A percentile compares a stretch with the other conserved stretches of the same genome.
Conservation (phyloP, 2,329 filamentous ascomycete genomes). For the Paracamarosporium sp. region DNA sequence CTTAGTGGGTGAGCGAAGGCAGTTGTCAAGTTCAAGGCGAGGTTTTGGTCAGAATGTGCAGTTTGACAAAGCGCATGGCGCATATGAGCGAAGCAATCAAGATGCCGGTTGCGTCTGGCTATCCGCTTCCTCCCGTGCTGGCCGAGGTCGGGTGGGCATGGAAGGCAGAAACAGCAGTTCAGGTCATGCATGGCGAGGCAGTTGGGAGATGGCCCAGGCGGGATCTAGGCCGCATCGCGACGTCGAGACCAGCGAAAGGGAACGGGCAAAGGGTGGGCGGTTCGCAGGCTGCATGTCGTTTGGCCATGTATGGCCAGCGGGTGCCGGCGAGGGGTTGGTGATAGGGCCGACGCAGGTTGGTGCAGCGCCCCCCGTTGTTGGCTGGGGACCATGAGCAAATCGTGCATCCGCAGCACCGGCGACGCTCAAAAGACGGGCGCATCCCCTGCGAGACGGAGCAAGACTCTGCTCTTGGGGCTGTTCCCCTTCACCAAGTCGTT, state of each 20-base stretch:
- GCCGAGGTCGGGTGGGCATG: background rate
- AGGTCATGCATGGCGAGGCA: background rate
- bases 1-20: background rate
- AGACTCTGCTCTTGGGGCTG: no score
- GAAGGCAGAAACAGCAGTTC: background rate
- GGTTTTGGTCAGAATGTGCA: background rate
- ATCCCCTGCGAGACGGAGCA: background rate
- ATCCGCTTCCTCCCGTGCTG: background rate
- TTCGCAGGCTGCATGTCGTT: background rate
- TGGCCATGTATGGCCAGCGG: constrained; percentile 13
- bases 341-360: constrained; percentile 19
- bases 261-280: background rate
- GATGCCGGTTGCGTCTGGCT: background rate
- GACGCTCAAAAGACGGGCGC: background rate
- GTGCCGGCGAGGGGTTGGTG: constrained; percentile 19
- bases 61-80: background rate
- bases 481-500: no score
- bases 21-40: background rate
- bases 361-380: constrained; percentile 7
- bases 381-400: constrained; percentile 29
- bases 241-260: background rate
- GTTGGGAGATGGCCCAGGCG: background rate
- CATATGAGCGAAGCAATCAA: background rate
- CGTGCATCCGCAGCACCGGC: constrained; percentile 23
- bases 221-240: background rate